Evolutionary conservation across 108 stramenopile species (phyloP).

Genomic region (Bacterosira constricta): DNA sequence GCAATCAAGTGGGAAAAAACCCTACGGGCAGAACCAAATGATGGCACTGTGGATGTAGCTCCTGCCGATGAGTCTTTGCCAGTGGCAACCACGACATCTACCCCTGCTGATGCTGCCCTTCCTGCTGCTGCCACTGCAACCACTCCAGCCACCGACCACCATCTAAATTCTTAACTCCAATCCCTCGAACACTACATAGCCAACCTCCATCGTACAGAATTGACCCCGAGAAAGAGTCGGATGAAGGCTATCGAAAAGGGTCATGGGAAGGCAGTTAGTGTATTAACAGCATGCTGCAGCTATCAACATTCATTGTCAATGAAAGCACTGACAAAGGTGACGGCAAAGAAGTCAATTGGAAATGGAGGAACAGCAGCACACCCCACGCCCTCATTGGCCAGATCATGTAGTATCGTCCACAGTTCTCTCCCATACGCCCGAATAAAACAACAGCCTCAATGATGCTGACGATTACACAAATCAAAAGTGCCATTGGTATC

Average conservation of each 20-base stretch:
- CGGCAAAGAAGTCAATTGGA: background rate
- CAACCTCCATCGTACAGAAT: slow-evolving; percentile 68
- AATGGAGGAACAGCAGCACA: background rate
- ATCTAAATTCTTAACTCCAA: slow-evolving; percentile 27
- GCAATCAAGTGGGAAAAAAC: background rate
- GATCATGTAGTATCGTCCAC: slow-evolving; percentile 13
- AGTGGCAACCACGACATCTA: background rate
- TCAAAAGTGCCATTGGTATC: slow-evolving; percentile 70
- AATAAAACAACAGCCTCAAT: background rate
- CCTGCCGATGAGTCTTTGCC: background rate
- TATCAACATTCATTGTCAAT: slow-evolving; percentile 43
- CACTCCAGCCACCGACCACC: slow-evolving; percentile 14
- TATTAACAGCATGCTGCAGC: slow-evolving; percentile 45
- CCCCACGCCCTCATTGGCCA: background rate
- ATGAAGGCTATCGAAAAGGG: slow-evolving; percentile 49
- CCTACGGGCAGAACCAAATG: background rate
- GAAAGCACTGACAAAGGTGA: background rate
- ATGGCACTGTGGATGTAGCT: background rate
- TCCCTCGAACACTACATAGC: slow-evolving; percentile 60
- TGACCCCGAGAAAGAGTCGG: slow-evolving; percentile 55
- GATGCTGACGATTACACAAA: background rate
- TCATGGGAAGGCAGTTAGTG: slow-evolving; percentile 4
- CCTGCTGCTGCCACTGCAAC: too few species aligned
- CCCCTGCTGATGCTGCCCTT: background rate
- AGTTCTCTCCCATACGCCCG: slow-evolving; percentile 14